Percentiles rank a stretch among this genome's conserved stretches.
These are phyloP conservation scores for Crucibulum laeve DNA, from an alignment of 768 basidiomycete species.

Conservation along the genomic window DNA sequence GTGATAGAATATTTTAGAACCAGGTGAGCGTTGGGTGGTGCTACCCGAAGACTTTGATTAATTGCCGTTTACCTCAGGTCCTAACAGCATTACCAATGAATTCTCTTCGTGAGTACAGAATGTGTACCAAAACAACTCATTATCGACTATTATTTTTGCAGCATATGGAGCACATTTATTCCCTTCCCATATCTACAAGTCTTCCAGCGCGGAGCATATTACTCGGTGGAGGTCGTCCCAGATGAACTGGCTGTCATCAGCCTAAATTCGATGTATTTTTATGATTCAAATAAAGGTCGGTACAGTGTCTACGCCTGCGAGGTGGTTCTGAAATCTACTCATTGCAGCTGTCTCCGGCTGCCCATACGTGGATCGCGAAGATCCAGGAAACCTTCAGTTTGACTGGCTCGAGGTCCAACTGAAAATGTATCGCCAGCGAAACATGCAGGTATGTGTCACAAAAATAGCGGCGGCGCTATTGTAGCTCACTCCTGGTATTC, in stretches of 20 bases:
- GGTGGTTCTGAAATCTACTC: constrained; percentile 7
- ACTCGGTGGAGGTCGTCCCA: constrained; percentile 73
- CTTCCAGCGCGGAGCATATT: constrained; percentile 88
- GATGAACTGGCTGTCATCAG: constrained; percentile 73
- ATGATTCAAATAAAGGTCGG: constrained; percentile 81
- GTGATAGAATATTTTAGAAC: constrained; percentile 55
- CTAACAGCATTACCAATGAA: constrained; percentile 64
- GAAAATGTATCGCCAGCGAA: constrained; percentile 55
- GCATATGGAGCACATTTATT: constrained; percentile 80
- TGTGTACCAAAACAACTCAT: constrained; percentile 5
- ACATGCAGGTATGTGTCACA: constrained; percentile 59
- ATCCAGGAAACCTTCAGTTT: constrained; percentile 86
- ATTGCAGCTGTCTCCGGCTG: constrained; percentile 73
- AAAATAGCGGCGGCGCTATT: not conserved
- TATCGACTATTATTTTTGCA: constrained; percentile 20
- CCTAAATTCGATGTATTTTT: constrained; percentile 90
- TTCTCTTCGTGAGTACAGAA: constrained; percentile 55
- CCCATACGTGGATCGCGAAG: constrained; percentile 50
- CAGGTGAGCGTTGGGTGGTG: constrained; percentile 35
- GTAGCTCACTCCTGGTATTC: not conserved
- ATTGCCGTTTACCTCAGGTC: constrained; percentile 33
- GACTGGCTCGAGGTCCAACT: constrained; percentile 92
- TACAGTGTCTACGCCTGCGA: constrained; percentile 1
- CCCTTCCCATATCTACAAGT: constrained; percentile 76
- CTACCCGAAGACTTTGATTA: not conserved